Evolutionary conservation across 2,329 filamentous ascomycete species (phyloP), one percentile per base, ranked within the genome.

Genomic region (Zasmidium citrigriseum): DNA sequence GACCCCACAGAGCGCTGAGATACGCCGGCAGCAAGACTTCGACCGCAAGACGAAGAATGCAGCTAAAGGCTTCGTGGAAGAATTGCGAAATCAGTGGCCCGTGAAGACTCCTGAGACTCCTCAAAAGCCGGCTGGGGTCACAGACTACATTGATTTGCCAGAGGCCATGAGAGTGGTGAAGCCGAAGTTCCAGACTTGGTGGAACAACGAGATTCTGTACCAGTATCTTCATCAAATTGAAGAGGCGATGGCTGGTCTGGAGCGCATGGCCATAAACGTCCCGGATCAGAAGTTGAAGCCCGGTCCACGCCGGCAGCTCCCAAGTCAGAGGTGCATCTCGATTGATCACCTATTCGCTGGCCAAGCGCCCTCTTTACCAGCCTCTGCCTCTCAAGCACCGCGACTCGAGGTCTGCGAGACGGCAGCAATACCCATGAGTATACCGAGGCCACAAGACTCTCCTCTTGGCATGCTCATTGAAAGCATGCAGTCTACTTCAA

Each of bases 111-210:
- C 27, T 34, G 27, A 7, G 7, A 7, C 14, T 34, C 27, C 27
- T 34, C 7, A 34, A 14, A 34, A 34, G 27, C 27, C 27, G 14
- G 7, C 14, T 34, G 7, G 7, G 27, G 27, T 34, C 27, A 34
- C 27, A 34, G 27, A 34, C 7, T 34, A 34, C 27, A 34, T 63
- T n/a, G 46, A 58, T 20, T 20, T 58, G n/a, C 16, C 45, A 5
- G n/a, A 21, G 22, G 61, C 58, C 24, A 55, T 58, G 54, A 18
- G n/a, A 10, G 27, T 12, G 10, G 49, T 59, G 9, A 44, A 23
- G 23, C 12, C 2, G 14, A 57, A 52, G 44, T 64, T 65, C 41
- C 25, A 60, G 45, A 27, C 25, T 1, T 65, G 59, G 56, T 52
- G 55, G 18, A 49, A 66, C 57, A 67, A 67, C 16, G 23, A 18